Evolutionary conservation across 345 rosid genomes (phyloP).

Genomic region (Acer yangbiense): DNA sequence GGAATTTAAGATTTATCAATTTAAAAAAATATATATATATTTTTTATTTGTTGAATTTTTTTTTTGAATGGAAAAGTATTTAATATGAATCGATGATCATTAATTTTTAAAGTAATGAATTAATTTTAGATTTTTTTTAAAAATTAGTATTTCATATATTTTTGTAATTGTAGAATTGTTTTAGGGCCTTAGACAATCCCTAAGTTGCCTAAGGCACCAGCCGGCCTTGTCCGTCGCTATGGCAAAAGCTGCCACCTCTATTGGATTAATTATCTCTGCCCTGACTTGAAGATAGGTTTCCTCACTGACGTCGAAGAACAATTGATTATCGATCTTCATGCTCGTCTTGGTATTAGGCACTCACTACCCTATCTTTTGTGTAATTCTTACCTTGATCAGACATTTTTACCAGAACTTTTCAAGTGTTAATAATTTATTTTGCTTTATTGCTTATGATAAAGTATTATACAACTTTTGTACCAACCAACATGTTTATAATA

Average conservation of each 20-base stretch:
- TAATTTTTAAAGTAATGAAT: too few species aligned
- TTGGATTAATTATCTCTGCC: slow-evolving; percentile 86
- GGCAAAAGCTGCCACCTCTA: slow-evolving; percentile 90
- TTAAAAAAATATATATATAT: too few species aligned
- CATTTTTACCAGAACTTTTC: background rate
- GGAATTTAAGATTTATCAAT: too few species aligned
- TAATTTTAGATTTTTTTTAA: too few species aligned
- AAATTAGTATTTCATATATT: too few species aligned
- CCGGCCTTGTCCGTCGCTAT: slow-evolving; percentile 68
- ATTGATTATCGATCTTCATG: slow-evolving; percentile 25
- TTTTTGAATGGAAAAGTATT: too few species aligned
- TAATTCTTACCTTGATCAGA: background rate
- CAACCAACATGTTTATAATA: background rate
- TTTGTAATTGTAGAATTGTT: too few species aligned
- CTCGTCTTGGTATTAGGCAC: slow-evolving; percentile 73
- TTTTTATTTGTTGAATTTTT: too few species aligned
- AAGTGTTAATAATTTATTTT: background rate
- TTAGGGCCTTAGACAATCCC: too few species aligned
- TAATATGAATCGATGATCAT: too few species aligned
- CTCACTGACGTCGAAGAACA: slow-evolving; percentile 73
- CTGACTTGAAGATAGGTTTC: slow-evolving; percentile 83
- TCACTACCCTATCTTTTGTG: slow-evolving; percentile 1
- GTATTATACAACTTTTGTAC: background rate
- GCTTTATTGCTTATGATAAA: background rate
- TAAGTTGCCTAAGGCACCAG: slow-evolving; percentile 8